Percentiles rank a stretch among this genome's conserved stretches.
These are phyloP conservation scores for Vanrija humicola DNA, from an alignment of 1,284 basidiomycete genomes.

Conservation along the genomic window DNA sequence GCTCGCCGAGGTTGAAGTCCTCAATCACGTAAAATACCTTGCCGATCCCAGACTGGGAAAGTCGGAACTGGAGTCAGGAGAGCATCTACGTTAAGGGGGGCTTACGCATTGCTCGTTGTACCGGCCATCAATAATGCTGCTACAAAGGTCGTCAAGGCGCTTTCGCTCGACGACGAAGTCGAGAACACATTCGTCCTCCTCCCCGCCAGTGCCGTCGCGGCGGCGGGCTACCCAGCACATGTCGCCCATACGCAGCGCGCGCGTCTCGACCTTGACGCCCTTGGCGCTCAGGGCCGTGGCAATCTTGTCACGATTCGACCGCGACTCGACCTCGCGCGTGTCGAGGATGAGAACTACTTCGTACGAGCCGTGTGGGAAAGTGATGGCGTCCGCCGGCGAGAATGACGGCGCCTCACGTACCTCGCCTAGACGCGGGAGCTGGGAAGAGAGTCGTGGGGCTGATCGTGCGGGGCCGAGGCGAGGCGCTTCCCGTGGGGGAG, in stretches of 20 bases:
- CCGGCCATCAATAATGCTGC: slow-evolving; percentile 55
- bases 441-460: slow-evolving; percentile 30
- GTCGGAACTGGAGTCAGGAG: slow-evolving; percentile 48
- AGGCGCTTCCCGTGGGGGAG: no score
- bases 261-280: slow-evolving; percentile 51
- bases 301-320: slow-evolving; percentile 45
- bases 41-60: slow-evolving; percentile 52
- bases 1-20: slow-evolving; percentile 50
- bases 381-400: slow-evolving; percentile 40
- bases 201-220: slow-evolving; percentile 35
- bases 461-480: slow-evolving; percentile 1
- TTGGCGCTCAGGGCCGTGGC: slow-evolving; percentile 38
- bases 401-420: slow-evolving; percentile 23
- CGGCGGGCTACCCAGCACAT: slow-evolving; percentile 56
- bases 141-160: slow-evolving; percentile 55
- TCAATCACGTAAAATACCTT: slow-evolving; percentile 58
- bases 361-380: slow-evolving; percentile 52
- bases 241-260: slow-evolving; percentile 55
- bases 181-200: slow-evolving; percentile 53
- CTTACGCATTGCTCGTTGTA: slow-evolving; percentile 57
- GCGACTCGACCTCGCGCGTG: slow-evolving; percentile 53
- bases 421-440: slow-evolving; percentile 21
- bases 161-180: slow-evolving; percentile 59
- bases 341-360: slow-evolving; percentile 56
- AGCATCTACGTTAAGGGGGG: neutral